Evolutionary conservation across 1,139 yeast genomes (phyloP).

Genomic region (Fermentozyma sake): DNA sequence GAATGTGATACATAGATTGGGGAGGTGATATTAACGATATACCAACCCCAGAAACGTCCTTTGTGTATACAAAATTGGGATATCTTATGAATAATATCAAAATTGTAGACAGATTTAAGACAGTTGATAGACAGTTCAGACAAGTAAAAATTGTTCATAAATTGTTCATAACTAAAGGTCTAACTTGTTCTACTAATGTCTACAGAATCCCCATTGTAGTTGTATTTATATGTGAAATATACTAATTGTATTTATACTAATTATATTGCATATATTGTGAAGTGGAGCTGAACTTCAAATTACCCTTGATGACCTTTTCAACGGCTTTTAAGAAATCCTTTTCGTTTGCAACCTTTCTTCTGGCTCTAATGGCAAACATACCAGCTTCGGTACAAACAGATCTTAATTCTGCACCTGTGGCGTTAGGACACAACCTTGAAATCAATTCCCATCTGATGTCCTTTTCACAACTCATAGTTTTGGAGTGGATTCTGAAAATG

Average conservation of each 20-base stretch:
- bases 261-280: conserved; percentile 98
- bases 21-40: no score
- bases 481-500: conserved; percentile 93
- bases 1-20: no score
- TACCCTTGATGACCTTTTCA: conserved; percentile 96
- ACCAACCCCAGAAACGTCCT: no score
- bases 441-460: conserved; percentile 98
- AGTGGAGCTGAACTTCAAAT: conserved; percentile 94
- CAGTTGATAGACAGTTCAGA: background rate
- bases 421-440: conserved; percentile 93
- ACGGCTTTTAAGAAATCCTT: conserved; percentile 97
- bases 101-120: conserved; percentile 1
- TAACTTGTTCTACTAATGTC: no score
- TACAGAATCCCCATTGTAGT: no score
- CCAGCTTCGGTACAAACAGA: conserved; percentile 42
- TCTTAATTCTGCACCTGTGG: conserved; percentile 93
- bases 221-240: no score
- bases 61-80: no score
- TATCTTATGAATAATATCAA: no score
- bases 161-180: conserved; percentile 2
- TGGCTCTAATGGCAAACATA: conserved; percentile 97
- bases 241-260: conserved; percentile 3
- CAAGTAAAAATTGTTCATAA: background rate
- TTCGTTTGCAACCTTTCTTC: conserved; percentile 96
- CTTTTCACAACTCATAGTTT: conserved; percentile 95